phyloP scores from a whole-genome alignment of 345 rosid genomes.

The Geranium rotundifolium region DNA sequence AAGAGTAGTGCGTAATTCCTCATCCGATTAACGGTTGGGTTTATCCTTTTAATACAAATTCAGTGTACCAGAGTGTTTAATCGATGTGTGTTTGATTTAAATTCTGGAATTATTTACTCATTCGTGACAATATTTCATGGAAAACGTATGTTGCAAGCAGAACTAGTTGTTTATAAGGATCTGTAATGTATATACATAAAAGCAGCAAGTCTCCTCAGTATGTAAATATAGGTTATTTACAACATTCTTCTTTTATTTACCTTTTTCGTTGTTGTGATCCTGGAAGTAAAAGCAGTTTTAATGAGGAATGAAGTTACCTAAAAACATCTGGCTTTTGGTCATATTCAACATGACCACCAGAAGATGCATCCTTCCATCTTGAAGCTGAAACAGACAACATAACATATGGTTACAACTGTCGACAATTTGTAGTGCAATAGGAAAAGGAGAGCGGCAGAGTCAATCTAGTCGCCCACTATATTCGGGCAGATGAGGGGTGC shows the following conservation, averaged over 20 bases:
- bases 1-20: too few relatives aligned
- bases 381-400: constrained; percentile 22
- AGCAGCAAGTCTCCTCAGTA: background rate
- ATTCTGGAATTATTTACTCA: too few relatives aligned
- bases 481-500: background rate
- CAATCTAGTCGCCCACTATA: too few relatives aligned
- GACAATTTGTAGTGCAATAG: constrained; percentile 1
- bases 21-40: too few relatives aligned
- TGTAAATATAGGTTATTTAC: background rate
- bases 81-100: too few relatives aligned
- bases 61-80: too few relatives aligned
- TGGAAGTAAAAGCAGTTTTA: too few relatives aligned
- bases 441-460: background rate
- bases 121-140: too few relatives aligned
- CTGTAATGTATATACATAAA: background rate
- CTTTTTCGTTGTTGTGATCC: too few relatives aligned
- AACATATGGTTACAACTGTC: constrained; percentile 8
- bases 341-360: constrained; percentile 33
- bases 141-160: background rate
- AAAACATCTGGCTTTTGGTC: constrained; percentile 43
- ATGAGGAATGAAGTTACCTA: constrained; percentile 14
- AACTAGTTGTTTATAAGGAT: background rate
- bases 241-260: too few relatives aligned
- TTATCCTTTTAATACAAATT: too few relatives aligned
- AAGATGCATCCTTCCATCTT: constrained; percentile 26